Conservation (phyloP, 495 filamentous ascomycete species). For the Talaromyces liani region DNA sequence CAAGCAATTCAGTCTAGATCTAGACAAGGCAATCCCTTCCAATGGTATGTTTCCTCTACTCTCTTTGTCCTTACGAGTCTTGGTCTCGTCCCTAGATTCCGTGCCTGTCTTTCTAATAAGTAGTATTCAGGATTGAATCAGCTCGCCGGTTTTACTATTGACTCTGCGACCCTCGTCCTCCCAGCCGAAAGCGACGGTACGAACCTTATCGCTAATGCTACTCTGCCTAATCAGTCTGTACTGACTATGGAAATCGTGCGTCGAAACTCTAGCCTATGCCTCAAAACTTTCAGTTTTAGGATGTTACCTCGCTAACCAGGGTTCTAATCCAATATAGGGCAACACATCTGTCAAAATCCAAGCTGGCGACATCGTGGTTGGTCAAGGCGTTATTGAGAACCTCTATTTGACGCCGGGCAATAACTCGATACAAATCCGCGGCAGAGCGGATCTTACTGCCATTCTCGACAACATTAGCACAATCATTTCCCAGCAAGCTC, state of each 20-base stretch:
- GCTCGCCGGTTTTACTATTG: slow-evolving; percentile 35
- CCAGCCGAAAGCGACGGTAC: slow-evolving; percentile 30
- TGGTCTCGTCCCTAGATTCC: neutral
- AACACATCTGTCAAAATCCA: slow-evolving; percentile 37
- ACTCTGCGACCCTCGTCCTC: slow-evolving; percentile 26
- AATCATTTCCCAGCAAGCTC: slow-evolving; percentile 21
- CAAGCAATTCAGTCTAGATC: slow-evolving; percentile 23
- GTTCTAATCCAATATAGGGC: slow-evolving; percentile 12
- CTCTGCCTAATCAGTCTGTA: slow-evolving; percentile 38
- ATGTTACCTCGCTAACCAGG: neutral
- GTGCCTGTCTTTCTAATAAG: neutral
- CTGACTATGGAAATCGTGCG: slow-evolving; percentile 34
- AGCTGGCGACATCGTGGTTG: slow-evolving; percentile 28
- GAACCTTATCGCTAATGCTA: slow-evolving; percentile 22
- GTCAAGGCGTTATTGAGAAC: slow-evolving; percentile 31
- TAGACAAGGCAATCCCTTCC: slow-evolving; percentile 23
- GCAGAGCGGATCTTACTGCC: slow-evolving; percentile 17
- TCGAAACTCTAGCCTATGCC: neutral
- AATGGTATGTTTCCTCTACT: slow-evolving; percentile 28
- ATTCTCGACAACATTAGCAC: slow-evolving; percentile 23
- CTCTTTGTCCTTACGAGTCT: neutral
- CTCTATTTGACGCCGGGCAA: slow-evolving; percentile 35
- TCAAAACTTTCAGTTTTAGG: too few species aligned
- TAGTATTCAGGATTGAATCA: slow-evolving; percentile 26
- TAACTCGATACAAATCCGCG: slow-evolving; percentile 33